Evolutionary conservation across 2,329 filamentous ascomycete species (phyloP), one percentile per base, ranked within the genome.

Genomic region (Hirsutella minnesotensis): DNA sequence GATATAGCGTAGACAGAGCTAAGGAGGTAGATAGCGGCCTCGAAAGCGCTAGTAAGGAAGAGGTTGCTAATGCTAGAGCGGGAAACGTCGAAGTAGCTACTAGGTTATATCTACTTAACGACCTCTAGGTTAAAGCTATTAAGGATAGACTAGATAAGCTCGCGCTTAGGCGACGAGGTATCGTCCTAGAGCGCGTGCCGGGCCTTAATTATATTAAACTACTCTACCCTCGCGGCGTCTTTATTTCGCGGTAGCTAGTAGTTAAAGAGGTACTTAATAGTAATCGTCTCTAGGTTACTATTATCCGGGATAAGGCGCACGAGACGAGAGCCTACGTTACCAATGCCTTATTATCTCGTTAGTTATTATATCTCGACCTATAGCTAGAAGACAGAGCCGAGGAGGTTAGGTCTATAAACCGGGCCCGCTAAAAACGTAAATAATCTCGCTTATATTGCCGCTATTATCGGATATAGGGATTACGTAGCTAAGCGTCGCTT

Each of bases 391-490:
- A 29, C n/a, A 13, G 13, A 5, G 31, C 13, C 31, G 7, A 10
- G 31, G n/a, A 10, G 16, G 4, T 40, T 42, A 34, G n/a, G 33
- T 9, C n/a, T 33, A 31, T 22, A 10, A 65, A 82, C 90, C 90
- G 50, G 90, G 90, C 1, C 92, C 92, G 13, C 90, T 90, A 64
- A 96, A 92, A 30, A 96, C 88, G 30, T 90, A 77, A 51, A 95
- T 94, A 54, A 95, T 69, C 66, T 96, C 90, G 37, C 86, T 94
- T 2, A 88, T 94, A 53, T 86, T 94, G 33, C 90, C 90, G 39
- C 90, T 92, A 63, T 96, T 96, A 64, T 96, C 90, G 50, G 85
- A 92, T 58, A 95, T 95, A 30, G 90, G 90, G 41, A 96, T 94
- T 46, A 95, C 79, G 61, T 94, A 94, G 63, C 78, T 86, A 34